These are phyloP conservation scores for Apiotrichum domesticum DNA, from an alignment of 1,284 basidiomycete species.

Conservation along the genomic window DNA sequence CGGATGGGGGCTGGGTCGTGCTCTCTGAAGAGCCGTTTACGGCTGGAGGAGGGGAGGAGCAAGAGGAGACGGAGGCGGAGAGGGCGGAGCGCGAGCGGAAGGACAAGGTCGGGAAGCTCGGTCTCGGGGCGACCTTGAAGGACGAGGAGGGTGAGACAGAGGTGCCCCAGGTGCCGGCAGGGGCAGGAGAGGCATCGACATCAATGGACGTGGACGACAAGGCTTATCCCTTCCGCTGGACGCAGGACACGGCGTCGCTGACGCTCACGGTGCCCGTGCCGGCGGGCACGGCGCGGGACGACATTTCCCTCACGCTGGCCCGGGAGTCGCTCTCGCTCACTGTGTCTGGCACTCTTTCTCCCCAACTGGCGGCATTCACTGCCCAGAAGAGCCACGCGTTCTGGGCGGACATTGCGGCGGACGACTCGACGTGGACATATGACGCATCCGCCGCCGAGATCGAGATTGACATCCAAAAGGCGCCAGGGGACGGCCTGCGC, in stretches of 20 bases:
- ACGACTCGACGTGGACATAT: conserved; percentile 80
- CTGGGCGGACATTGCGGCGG: conserved; percentile 67
- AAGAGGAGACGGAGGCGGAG: conserved; percentile 15
- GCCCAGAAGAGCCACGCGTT: conserved; percentile 54
- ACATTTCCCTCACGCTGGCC: conserved; percentile 64
- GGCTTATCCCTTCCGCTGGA: conserved; percentile 76
- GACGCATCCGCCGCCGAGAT: conserved; percentile 65
- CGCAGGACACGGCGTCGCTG: conserved; percentile 72
- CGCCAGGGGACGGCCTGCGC: conserved; percentile 60
- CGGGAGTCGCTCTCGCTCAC: conserved; percentile 54
- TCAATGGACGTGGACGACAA: conserved; percentile 12
- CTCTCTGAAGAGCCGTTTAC: conserved; percentile 27
- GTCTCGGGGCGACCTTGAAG: conserved; percentile 27
- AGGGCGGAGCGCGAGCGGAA: conserved; percentile 11
- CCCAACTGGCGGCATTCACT: conserved; percentile 55
- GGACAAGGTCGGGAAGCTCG: conserved; percentile 20
- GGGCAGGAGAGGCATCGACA: not conserved
- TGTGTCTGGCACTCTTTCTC: conserved; percentile 43
- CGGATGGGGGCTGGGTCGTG: conserved; percentile 32
- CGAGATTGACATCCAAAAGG: conserved; percentile 78
- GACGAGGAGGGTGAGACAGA: conserved; percentile 2
- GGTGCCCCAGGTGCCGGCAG: not conserved
- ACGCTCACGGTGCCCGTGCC: conserved; percentile 78
- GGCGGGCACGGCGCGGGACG: conserved; percentile 57
- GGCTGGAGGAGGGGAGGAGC: not conserved